Percentiles rank a stretch among this genome's conserved stretches.
Conservation (phyloP, 1,139 yeast genomes). For the Diutina scorzettiae region DNA sequence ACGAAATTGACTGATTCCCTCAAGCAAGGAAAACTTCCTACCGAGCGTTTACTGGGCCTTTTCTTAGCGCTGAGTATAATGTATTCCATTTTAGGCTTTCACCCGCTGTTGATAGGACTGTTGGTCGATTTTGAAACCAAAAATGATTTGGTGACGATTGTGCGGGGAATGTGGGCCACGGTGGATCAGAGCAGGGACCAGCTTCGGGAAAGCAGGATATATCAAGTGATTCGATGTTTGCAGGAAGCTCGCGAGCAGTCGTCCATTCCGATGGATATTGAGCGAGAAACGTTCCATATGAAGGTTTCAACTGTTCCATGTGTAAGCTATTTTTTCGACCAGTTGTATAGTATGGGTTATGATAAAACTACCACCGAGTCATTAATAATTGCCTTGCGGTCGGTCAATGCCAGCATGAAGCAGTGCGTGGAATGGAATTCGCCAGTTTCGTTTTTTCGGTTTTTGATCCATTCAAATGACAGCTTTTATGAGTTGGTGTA, state of each 20-base stretch:
- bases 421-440: not conserved
- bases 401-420: not conserved
- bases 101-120: constrained; percentile 1
- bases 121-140: constrained; percentile 1
- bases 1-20: not conserved
- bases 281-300: not conserved
- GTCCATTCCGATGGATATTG: not conserved
- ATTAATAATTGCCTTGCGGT: not conserved
- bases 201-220: not conserved
- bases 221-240: not conserved
- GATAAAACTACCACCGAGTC: not conserved
- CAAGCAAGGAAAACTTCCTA: not conserved
- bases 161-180: not conserved
- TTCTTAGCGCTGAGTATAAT: not conserved
- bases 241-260: not conserved
- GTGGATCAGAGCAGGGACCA: not conserved
- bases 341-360: not conserved
- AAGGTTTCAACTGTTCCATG: not conserved
- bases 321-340: not conserved
- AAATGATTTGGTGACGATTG: not conserved
- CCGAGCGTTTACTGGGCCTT: not conserved
- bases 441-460: not conserved
- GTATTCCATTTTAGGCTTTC: not conserved
- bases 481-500: not conserved
- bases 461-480: not conserved